Evolutionary conservation across 148 eudicot species (phyloP), one percentile per base, ranked within the genome.

Genomic region (Persicaria maculosa): DNA sequence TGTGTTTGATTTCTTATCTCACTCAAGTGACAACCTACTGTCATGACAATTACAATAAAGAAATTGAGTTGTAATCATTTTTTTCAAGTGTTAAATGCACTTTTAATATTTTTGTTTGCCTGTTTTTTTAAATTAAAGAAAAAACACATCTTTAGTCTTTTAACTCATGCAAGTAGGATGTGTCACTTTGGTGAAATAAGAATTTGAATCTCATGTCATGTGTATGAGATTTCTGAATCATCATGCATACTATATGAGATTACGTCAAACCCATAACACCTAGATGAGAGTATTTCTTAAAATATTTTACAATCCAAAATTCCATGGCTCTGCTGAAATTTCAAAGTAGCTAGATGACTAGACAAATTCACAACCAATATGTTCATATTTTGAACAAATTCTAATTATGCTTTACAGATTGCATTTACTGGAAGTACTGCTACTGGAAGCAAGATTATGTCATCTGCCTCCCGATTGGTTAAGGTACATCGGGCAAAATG

Each of bases 351-450:
- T 22, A 20, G 25, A 57, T 4, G 8, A 20, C 7, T 57, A 5
- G 20, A 19, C 31, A 20, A 17, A 20, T 57, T 57, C 40, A 1
- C 3, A 20, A 9, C 68, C 4, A 62, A 6, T 40, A 36, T 65
- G 70, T 43, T 65, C 16, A 4, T 65, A 16, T 14, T 0, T 65
- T 65, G 17, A 65, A 36, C 4, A 16, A 5, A 6, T 59, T 43
- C 40, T 59, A 20, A 20, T 74, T 77, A 47, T 80, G 76, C 48
- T 79, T 15, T 58, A 75, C 88, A 92, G 99, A 84, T 96, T 83
- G 93, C 99, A 55, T 96, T 96, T 78, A 96, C 99, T 58, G 99
- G 99, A 77, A 96, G 99, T 74, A 82, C 88, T 65, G 94, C 88
- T 57, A 96, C 99, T 61, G 99, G 99, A 50, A 92, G 90, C 85